Evolutionary conservation across 202 grass and related monocot species (phyloP), one percentile per base, ranked within the genome.

Genomic region (Zoysia matrella): DNA sequence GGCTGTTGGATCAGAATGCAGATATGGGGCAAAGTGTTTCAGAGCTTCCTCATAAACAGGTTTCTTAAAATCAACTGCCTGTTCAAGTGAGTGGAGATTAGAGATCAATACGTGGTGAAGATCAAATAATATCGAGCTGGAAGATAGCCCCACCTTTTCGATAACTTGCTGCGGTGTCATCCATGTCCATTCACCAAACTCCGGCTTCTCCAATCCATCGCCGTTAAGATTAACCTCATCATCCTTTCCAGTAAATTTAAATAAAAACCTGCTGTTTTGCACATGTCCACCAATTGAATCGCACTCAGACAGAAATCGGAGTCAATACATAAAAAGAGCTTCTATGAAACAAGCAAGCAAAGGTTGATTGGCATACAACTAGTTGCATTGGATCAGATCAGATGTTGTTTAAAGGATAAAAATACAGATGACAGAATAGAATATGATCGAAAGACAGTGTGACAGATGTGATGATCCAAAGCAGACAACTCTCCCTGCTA

Each of bases 11-110:
- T 85, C 88, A 69, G 83, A 90, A 68, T 94, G 82, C 74, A 97
- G 85, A 82, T 86, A 87, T n/a, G 92, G 72, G 2, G 69, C 73
- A 58, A 92, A 92, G 80, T 88, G 86, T 70, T 92, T 92, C 30
- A 97, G 40, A 42, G 89, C 88, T 54, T 94, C 90, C 87, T 91
- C 90, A 84, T 97, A 97, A 3, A 97, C 90, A 12, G 90, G 90
- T 71, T 92, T 94, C 77, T 97, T 97, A 60, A 97, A 94, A 6
- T 91, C 90, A 43, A 94, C 92, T 43, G 83, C 94, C 94, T 97
- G 88, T 36, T 72, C 1, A 81, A n/a, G 87, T 51, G 52, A 58
- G 60, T 48, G 48, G 10, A 63, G 55, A 56, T 89, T 43, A 86
- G 65, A 72, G 50, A 11, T 61, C 44, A 22, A 56, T 2, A 80